Percentiles rank a stretch among this genome's conserved stretches.
phyloP scores from a whole-genome alignment of 164 flowering plant species.

The Akebia trifoliata region DNA sequence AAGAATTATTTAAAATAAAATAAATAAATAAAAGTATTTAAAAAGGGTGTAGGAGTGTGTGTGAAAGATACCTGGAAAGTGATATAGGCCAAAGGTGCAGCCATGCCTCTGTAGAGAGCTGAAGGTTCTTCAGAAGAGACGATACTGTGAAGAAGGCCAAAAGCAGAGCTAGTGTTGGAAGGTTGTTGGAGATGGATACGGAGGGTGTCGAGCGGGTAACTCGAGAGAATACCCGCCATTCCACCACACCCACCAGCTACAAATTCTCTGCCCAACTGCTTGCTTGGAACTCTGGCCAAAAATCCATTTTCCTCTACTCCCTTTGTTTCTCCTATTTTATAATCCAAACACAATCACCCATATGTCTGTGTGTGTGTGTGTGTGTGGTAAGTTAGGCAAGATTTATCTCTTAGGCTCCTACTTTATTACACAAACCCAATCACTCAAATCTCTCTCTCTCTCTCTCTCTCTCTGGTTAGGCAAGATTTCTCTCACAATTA shows the following conservation, averaged over 20 bases:
- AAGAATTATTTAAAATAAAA: background rate
- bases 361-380: too few relatives aligned
- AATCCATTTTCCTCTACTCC: conserved; percentile 49
- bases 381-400: too few relatives aligned
- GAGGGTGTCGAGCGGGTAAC: conserved; percentile 80
- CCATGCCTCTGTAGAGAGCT: conserved; percentile 83
- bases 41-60: background rate
- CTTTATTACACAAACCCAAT: too few relatives aligned
- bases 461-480: too few relatives aligned
- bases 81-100: conserved; percentile 80
- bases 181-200: conserved; percentile 62
- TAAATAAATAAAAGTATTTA: background rate
- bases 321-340: conserved; percentile 14
- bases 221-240: conserved; percentile 70
- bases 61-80: conserved; percentile 59
- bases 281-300: conserved; percentile 90
- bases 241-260: conserved; percentile 93
- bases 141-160: conserved; percentile 40
- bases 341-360: conserved; percentile 3
- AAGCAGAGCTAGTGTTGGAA: conserved; percentile 49
- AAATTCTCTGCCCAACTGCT: conserved; percentile 86
- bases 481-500: too few relatives aligned
- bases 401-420: too few relatives aligned
- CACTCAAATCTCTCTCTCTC: too few relatives aligned
- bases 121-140: conserved; percentile 52